phyloP scores from a whole-genome alignment of 2,329 filamentous ascomycete genomes.

The Dactylellina leptospora region DNA sequence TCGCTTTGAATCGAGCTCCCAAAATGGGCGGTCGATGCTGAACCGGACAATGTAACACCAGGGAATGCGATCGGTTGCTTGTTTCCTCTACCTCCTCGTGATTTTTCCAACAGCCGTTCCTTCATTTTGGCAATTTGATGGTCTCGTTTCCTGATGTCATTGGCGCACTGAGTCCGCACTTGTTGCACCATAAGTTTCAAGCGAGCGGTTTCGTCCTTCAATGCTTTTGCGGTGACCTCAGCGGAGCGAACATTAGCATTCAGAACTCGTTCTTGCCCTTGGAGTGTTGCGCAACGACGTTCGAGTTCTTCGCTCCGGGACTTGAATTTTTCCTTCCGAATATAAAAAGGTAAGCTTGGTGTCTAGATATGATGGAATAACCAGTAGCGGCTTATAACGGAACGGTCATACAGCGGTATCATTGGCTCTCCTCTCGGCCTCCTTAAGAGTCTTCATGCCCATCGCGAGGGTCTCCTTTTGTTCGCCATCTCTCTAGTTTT shows the following conservation, averaged over 20 bases:
- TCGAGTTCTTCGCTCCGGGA: constrained; percentile 67
- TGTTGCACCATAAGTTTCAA: constrained; percentile 83
- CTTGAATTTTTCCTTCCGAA: constrained; percentile 66
- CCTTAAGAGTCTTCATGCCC: constrained; percentile 77
- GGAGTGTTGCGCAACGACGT: constrained; percentile 68
- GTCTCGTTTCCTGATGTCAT: constrained; percentile 89
- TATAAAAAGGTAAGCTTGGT: not conserved
- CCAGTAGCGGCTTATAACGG: not conserved
- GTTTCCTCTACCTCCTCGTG: constrained; percentile 66
- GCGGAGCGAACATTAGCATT: constrained; percentile 76
- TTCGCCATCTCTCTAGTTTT: constrained; percentile 79
- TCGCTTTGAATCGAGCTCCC: constrained; percentile 56
- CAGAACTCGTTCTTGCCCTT: constrained; percentile 75
- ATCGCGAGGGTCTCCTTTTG: constrained; percentile 83
- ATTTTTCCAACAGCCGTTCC: constrained; percentile 79
- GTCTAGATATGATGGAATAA: not conserved
- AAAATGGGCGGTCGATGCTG: constrained; percentile 28
- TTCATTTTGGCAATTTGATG: constrained; percentile 88
- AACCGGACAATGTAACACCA: constrained; percentile 62
- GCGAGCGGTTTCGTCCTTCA: constrained; percentile 83
- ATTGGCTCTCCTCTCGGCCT: constrained; percentile 67
- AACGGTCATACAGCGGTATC: constrained; percentile 45
- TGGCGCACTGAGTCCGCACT: constrained; percentile 84
- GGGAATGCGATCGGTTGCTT: constrained; percentile 61
- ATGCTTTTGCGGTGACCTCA: constrained; percentile 75